phyloP scores from a whole-genome alignment of 2,329 filamentous ascomycete species.

The Fusarium udum region DNA sequence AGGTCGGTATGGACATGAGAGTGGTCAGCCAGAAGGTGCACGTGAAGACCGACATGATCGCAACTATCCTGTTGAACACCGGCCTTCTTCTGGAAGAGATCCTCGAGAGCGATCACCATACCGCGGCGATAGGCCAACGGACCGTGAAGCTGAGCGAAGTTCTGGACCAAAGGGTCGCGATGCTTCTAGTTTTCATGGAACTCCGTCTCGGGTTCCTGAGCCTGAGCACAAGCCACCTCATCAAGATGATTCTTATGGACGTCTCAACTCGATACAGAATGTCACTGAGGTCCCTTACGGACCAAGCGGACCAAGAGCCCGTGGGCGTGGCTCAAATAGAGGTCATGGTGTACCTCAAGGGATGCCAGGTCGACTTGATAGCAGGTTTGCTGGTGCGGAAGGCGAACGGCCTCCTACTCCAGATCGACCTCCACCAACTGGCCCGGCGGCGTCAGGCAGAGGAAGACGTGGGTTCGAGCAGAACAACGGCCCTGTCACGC shows the following conservation, averaged over 20 bases:
- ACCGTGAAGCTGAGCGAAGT: constrained; percentile 51
- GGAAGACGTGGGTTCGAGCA: constrained; percentile 57
- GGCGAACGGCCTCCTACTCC: constrained; percentile 55
- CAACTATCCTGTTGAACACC: constrained; percentile 49
- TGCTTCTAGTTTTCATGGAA: constrained; percentile 49
- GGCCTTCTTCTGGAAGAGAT: constrained; percentile 44
- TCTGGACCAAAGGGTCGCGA: constrained; percentile 54
- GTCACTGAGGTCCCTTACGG: constrained; percentile 63
- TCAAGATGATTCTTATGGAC: constrained; percentile 71
- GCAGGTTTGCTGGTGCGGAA: constrained; percentile 54
- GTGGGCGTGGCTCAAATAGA: constrained; percentile 56
- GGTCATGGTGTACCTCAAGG: constrained; percentile 49
- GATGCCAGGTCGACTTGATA: constrained; percentile 54
- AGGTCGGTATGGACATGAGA: constrained; percentile 47
- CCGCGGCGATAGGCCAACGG: constrained; percentile 50
- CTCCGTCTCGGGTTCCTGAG: constrained; percentile 53
- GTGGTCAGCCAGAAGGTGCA: constrained; percentile 45
- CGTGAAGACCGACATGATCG: constrained; percentile 61
- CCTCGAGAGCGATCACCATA: constrained; percentile 48
- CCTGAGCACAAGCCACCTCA: constrained; percentile 61
- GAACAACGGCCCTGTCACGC: constrained; percentile 44
- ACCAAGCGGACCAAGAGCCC: constrained; percentile 66
- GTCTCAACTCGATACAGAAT: constrained; percentile 63
- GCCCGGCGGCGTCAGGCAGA: constrained; percentile 61
- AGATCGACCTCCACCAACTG: constrained; percentile 63